Base-by-base conservation (phyloP, 2,329 filamentous ascomycete species). In the Gaeumannomyces tritici region DNA sequence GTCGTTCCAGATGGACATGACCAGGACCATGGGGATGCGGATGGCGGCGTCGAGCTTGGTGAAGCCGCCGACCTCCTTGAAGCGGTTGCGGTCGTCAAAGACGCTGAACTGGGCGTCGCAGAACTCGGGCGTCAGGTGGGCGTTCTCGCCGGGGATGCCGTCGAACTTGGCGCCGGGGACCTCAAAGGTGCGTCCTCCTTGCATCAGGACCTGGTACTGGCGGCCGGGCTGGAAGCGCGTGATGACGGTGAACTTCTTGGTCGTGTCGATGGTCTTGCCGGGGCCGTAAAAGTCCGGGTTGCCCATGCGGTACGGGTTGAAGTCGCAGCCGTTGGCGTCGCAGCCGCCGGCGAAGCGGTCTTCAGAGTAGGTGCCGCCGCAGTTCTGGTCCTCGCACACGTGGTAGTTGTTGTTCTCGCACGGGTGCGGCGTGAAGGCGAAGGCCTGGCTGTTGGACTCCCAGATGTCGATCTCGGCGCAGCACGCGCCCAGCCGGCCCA, bases 301-400 rank as follows among this genome's bases (percentile, higher is more conserved):
- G 63, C 85, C 86, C 77, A 85, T 79, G 69, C 85, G 83, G 80
- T 81, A 88, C n/a, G 81, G 75, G 78, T 87, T 87, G 79, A 83
- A 87, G 71, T 87, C 85, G 67, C 86, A 89, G 54, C 85, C 85
- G 69, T 86, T 83, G 67, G 83, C 80, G 71, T 88, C 86, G 71
- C 86, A 88, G 63, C 82, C 74, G 64, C 84, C 83, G 51, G 71
- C 73, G 70, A 86, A 87, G 67, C 84, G 82, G 69, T 80, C 75
- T 59, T 72, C 69, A 4, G 73, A 75, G 66, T 78, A 80, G 31
- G 76, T 76, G 64, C 78, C 82, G 65, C 81, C 81, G 65, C 80
- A 83, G 27, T 67, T 64, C 65, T 74, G 71, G 42, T 71, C 74
- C 18, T 73, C 73, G 75, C 83, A 86, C 66, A 79, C 76, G 65